Evolutionary conservation across 2,329 filamentous ascomycete genomes (phyloP), one percentile per base, ranked within the genome.

Genomic region (Proliferodiscus dingleyae): DNA sequence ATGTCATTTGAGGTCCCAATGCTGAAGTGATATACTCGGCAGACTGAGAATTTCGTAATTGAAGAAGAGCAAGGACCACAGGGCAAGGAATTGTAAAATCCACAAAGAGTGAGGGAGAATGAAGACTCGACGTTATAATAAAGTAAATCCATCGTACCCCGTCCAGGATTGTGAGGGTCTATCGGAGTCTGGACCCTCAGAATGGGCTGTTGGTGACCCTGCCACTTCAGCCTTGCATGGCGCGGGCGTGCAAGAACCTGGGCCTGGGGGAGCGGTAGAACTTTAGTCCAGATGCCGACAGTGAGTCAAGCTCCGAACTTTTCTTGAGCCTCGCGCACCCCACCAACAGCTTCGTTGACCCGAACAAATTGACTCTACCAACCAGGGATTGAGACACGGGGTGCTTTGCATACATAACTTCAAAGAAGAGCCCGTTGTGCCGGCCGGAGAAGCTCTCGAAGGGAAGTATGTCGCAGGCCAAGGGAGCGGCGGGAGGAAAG

Each of bases 401-500:
- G 29, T 32, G 29, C 29, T 32, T 32, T 8, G 29, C 13, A 32
- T 15, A 32, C n/a, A n/a, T n/a, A n/a, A n/a, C n/a, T n/a, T n/a
- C n/a, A n/a, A n/a, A n/a, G n/a, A n/a, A n/a, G n/a, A n/a, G n/a
- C n/a, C n/a, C n/a, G n/a, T n/a, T n/a, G n/a, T n/a, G 11, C 24
- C 6, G 11, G 11, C 6, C 24, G 11, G 6, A 18, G 15, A 26
- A 10, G 34, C 5, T n/a, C 21, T 2, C 13, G 19, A 3, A 6
- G 19, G 18, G 4, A 5, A 10, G 23, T 15, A 61, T 60, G 57
- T 49, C 55, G 37, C 49, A 51, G 13, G 44, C 52, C n/a, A 61
- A 54, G 46, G 55, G 51, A 15, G 44, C 50, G 34, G 50, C 40
- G 47, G 58, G 53, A 46, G 52, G 43, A 5, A 60, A 54, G 41